Evolutionary conservation across 1,139 yeast species (phyloP), one percentile per base, ranked within the genome.

Genomic region (Taiozyma onychis): DNA sequence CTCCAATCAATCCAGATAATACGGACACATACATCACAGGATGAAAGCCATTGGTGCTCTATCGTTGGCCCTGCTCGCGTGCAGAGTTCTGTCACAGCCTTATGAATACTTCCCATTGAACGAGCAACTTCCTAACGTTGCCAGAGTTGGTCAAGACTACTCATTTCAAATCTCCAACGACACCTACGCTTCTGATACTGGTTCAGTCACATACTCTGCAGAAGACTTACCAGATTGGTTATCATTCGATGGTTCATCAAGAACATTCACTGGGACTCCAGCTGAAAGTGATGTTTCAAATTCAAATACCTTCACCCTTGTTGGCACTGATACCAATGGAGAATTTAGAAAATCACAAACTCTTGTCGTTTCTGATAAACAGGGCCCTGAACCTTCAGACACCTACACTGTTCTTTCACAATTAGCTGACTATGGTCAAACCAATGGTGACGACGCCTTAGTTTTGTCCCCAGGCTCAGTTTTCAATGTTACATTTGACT

Each of bases 121-220:
- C 57, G 82, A 83, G 63, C 99, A 93, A 68, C 75, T 83, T 39
- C 98, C 98, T 18, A 85, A 90, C 39, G 88, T 93, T 13, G 97
- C 96, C 5, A 76, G 96, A 52, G 78, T 81, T 18, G 80, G 81
- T 55, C 72, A 80, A 57, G 62, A 66, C 1, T 93, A 85, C 69
- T 57, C 71, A n/a, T 93, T 88, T 68, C 77, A 83, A 43, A 70
- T 93, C 50, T 84, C 91, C 47, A 72, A 77, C 52, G 81, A 83
- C 57, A 91, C 99, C 4, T 90, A 80, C 66, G 57, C 64, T 9
- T 65, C 75, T 39, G 67, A 69, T 26, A 63, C 62, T 18, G 71
- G 73, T 18, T 65, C 68, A 22, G 74, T 89, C 28, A 54, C 70
- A 5, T 89, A 88, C 65, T 60, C 77, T 8, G 86, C 81, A 0